Evolutionary conservation across 1,284 basidiomycete species (phyloP), one percentile per base, ranked within the genome.

Genomic region (Microbotryum saponariae): DNA sequence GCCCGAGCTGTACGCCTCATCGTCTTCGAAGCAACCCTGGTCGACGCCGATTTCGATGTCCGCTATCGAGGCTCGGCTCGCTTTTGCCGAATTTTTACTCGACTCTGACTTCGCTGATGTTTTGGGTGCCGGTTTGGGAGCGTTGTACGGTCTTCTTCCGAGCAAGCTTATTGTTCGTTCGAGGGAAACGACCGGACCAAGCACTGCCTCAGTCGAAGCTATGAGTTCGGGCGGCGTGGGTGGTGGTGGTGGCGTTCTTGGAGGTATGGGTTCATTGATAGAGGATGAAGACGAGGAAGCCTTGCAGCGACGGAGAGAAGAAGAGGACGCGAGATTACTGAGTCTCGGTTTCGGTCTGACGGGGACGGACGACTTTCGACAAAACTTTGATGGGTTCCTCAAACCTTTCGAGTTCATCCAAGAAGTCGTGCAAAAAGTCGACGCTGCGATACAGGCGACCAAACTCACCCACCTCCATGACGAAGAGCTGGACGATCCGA

Each of bases 91-190:
- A 73, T 97, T 92, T 73, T 89, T 97, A 55, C 82, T 96, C 20
- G 89, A 96, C 71, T 91, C 92, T 9, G 93, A 97, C 77, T 96
- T 97, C 75, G 89, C 91, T 20, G 92, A 97, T 64, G 93, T 98
- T 2, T 82, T 98, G 53, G 91, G 88, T 6, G 96, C 94, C 6
- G 91, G 93, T 18, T 76, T 98, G 12, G 89, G 91, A 1, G 94
- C 94, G 0, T 88, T 94, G 1, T 97, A 94, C 73, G 96, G 92
- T 1, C 76, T 92, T 1, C 78, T 97, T 20, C 93, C 96, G 0
- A 85, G 85, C 20, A 97, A 94, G 75, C 80, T 97, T 46, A 84
- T 70, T 53, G 61, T 74, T 8, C 62, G 70, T 5, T 56, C 64
- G 56, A 42, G 37, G 37, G 37, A 42, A 6, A 37, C 60, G 2